These are phyloP conservation scores for Clonostachys rhizophaga DNA, from an alignment of 2,329 filamentous ascomycete species.

Conservation along the genomic window DNA sequence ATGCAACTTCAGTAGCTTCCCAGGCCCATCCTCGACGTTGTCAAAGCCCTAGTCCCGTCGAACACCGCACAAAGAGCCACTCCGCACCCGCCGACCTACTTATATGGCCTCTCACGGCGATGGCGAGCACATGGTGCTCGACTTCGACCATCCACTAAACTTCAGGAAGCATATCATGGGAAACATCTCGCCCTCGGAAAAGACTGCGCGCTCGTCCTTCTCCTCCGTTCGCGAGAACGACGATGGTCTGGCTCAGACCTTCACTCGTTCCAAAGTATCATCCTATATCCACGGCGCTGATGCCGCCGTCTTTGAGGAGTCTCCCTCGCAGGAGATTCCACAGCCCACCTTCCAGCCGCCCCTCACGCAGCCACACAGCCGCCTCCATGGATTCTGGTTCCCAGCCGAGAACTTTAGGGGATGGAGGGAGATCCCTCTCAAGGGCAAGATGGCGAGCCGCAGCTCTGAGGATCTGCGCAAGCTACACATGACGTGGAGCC, in stretches of 20 bases:
- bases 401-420: constrained; percentile 55
- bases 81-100: constrained; percentile 4
- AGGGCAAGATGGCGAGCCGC: constrained; percentile 53
- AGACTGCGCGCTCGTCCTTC: constrained; percentile 49
- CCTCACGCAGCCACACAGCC: constrained; percentile 49
- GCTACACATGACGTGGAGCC: constrained; percentile 50
- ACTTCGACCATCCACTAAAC: constrained; percentile 6
- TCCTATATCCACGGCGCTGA: constrained; percentile 47
- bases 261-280: constrained; percentile 59
- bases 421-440: constrained; percentile 59
- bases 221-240: constrained; percentile 59
- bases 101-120: constrained; percentile 20
- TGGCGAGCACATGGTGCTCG: constrained; percentile 21
- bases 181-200: constrained; percentile 28
- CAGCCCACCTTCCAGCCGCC: constrained; percentile 44
- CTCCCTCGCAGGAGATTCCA: constrained; percentile 33
- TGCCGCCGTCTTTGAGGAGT: constrained; percentile 42
- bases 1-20: not conserved
- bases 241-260: constrained; percentile 54
- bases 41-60: too few species aligned
- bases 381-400: constrained; percentile 53
- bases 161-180: constrained; percentile 18
- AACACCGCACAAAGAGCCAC: too few species aligned
- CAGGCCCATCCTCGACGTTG: not conserved
- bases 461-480: constrained; percentile 57